phyloP scores from a whole-genome alignment of 495 filamentous ascomycete species.

The Penicillium paxilli region DNA sequence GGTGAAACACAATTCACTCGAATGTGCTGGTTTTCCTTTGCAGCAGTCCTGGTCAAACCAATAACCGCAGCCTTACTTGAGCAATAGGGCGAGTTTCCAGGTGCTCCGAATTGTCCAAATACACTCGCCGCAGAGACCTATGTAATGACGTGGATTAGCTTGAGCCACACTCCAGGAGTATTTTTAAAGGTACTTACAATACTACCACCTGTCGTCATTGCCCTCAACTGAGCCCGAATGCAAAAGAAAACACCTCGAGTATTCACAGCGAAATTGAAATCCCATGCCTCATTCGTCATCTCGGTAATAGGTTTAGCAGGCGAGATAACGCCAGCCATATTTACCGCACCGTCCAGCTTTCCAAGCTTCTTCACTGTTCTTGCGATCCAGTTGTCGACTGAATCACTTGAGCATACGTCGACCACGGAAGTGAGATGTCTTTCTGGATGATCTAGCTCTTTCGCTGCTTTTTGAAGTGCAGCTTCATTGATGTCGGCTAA shows the following conservation, averaged over 20 bases:
- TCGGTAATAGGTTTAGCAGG: slow-evolving; percentile 30
- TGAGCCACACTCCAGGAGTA: neutral
- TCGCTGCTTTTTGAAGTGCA: slow-evolving; percentile 23
- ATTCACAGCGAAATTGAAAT: slow-evolving; percentile 51
- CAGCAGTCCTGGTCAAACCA: no score
- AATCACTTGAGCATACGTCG: slow-evolving; percentile 32
- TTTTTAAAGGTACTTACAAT: slow-evolving; percentile 46
- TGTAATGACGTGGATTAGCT: neutral
- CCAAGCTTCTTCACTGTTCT: slow-evolving; percentile 36
- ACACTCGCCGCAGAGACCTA: slow-evolving; percentile 42
- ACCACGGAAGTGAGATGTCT: slow-evolving; percentile 28
- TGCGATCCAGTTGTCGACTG: slow-evolving; percentile 45
- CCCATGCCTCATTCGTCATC: slow-evolving; percentile 42
- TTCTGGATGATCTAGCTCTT: neutral
- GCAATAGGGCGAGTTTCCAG: slow-evolving; percentile 47
- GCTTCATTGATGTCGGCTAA: slow-evolving; percentile 46
- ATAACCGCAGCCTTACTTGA: no score
- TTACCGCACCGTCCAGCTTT: slow-evolving; percentile 49
- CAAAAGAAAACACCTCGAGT: slow-evolving; percentile 54
- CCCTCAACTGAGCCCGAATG: slow-evolving; percentile 48
- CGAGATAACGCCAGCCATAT: slow-evolving; percentile 49
- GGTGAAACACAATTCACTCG: no score
- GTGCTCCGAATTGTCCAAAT: slow-evolving; percentile 47
- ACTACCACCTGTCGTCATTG: slow-evolving; percentile 40
- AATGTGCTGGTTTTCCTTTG: no score